Evolutionary conservation across 73 alveolate genomes (phyloP).

Genomic region (Paramecium sexaurelia): DNA sequence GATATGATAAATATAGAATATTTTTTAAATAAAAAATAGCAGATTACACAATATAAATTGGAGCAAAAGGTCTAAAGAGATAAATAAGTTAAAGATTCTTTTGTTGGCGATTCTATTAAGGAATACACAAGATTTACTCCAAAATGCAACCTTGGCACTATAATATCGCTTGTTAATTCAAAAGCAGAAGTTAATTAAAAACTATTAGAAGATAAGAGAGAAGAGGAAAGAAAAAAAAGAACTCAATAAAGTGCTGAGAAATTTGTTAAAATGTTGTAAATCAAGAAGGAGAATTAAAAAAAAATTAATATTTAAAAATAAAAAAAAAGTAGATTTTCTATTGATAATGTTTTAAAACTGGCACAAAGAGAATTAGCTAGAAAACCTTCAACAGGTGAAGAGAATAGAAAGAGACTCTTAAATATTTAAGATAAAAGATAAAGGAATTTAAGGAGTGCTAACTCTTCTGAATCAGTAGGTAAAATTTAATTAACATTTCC

Average conservation of each 20-base stretch:
- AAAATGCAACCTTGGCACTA: not conserved
- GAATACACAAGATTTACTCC: not conserved
- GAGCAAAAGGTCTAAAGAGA: not conserved
- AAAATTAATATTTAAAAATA: not conserved
- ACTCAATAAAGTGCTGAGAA: not conserved
- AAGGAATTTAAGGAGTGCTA: not conserved
- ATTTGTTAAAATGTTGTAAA: not conserved
- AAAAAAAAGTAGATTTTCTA: not conserved
- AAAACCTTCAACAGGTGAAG: not conserved
- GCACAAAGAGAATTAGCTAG: not conserved
- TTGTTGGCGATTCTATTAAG: not conserved
- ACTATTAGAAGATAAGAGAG: not conserved
- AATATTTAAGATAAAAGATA: not conserved
- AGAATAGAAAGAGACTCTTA: not conserved
- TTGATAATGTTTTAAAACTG: not conserved
- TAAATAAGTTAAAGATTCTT: not conserved
- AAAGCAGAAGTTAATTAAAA: not conserved
- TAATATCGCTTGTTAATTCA: not conserved
- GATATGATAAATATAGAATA: slow-evolving; percentile 21
- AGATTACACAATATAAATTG: not conserved
- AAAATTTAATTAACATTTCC: not conserved
- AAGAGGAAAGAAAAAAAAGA: not conserved
- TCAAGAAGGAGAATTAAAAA: not conserved
- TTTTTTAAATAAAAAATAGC: not conserved
- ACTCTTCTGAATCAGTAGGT: slow-evolving; percentile 1